Evolutionary conservation across 805 yeast species (phyloP), one percentile per base, ranked within the genome.

Genomic region (Kodamaea fukazawae): DNA sequence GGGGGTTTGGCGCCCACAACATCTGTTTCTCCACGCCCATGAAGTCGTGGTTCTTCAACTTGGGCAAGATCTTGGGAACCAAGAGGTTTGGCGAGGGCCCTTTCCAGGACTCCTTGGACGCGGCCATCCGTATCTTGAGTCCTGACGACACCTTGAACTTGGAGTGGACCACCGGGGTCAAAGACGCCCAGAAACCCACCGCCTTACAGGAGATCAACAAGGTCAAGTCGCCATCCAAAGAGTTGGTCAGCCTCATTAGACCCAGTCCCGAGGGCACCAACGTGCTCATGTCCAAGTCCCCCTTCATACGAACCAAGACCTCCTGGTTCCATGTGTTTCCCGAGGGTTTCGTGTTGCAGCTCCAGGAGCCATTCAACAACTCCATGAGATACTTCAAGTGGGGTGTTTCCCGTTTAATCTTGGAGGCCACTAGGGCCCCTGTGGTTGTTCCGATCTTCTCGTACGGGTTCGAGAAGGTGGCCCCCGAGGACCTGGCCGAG

Each of bases 251-350:
- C 22, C 36, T 41, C 28, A 48, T 54, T 10, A 54, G 47, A 34
- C 71, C 72, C 2, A 41, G 46, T 10, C 48, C 67, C 1, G 63
- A 58, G 23, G 44, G 63, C 9, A 55, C 63, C 16, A 55, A 52
- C 36, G 48, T 61, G 2, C 50, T 69, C 33, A 47, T 49, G 47
- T 38, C 47, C 22, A 50, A 49, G 25, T 53, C 70, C 1, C 91
- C 91, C 2, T 68, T 84, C 25, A 64, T 77, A 18, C 66, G 90
- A 41, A 61, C 71, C 11, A 78, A 75, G 43, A 83, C 93, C 0
- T 79, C 87, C 0, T 91, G 98, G 98, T 78, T 93, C 43, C 98
- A 91, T 58, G 79, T 89, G 3, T 91, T 87, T 61, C 99, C 99
- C 0, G 99, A 91, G 60, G 96, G 95, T 0, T 87, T 83, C 58